Evolutionary conservation across 2,329 filamentous ascomycete genomes (phyloP), one percentile per base, ranked within the genome.

Genomic region (Fusarium duplospermum): DNA sequence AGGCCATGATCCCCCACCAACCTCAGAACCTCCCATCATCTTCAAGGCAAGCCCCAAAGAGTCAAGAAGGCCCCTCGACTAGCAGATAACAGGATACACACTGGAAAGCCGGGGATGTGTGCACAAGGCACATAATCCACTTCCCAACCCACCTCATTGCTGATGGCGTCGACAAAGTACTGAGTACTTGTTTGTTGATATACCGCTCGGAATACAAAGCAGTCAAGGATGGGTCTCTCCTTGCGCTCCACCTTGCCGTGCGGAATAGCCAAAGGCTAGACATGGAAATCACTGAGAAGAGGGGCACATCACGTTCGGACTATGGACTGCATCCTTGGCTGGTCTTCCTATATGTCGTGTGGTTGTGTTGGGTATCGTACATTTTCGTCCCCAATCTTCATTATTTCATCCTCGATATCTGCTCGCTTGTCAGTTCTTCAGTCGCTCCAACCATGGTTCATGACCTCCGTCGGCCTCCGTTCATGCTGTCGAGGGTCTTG

Each of bases 181-280:
- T 8, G 66, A 50, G 64, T 69, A 64, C 71, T 70, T 62, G 27
- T 40, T 67, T 27, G 74, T 89, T 85, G 72, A 87, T 92, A 71
- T 92, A 89, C 90, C 90, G 90, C 90, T 91, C 90, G 89, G 90
- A 92, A 92, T 92, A 92, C 90, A 92, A 89, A 92, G 90, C 88
- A 86, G 84, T 87, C 90, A 92, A 92, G 90, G 90, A 92, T 90
- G 85, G 85, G 81, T 90, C 90, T 92, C 89, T 89, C 90, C 90
- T 92, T 92, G 90, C 89, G 89, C 90, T 92, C 90, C 90, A 92
- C 90, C 90, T 90, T 87, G 89, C 89, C 90, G 89, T 90, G 90
- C 90, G 90, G 89, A 89, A 79, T 64, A 69, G 64, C 72, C 63
- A 36, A n/a, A 56, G 36, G 36, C 57, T 42, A 47, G n/a, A 42